These are phyloP conservation scores for Thelonectria discophora DNA, from an alignment of 2,329 filamentous ascomycete species.

Conservation along the genomic window DNA sequence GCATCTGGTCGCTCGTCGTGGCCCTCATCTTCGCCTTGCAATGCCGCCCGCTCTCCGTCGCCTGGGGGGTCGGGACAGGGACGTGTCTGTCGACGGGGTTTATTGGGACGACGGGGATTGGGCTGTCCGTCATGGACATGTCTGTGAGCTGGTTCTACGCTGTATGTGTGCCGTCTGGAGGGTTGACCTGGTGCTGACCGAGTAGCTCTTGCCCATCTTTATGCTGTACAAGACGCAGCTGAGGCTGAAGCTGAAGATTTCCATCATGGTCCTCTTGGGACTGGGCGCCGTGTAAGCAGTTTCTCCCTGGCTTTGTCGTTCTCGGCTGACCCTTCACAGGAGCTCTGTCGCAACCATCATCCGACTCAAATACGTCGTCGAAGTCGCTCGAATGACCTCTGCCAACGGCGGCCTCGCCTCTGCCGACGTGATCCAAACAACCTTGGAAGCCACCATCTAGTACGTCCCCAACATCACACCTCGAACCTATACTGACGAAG, in stretches of 20 bases:
- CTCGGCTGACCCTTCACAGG: not conserved
- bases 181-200: not conserved
- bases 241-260: slow-evolving; percentile 16
- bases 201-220: slow-evolving; percentile 12
- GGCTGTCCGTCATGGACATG: slow-evolving; percentile 21
- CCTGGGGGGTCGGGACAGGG: not conserved
- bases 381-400: slow-evolving; percentile 1
- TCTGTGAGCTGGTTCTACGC: slow-evolving; percentile 24
- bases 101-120: slow-evolving; percentile 10
- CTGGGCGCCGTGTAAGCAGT: slow-evolving; percentile 5
- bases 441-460: slow-evolving; percentile 9
- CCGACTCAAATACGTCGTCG: slow-evolving; percentile 12
- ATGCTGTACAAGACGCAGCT: slow-evolving; percentile 20
- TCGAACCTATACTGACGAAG: not conserved
- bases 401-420: slow-evolving; percentile 4
- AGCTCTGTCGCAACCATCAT: slow-evolving; percentile 19
- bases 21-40: slow-evolving; percentile 7
- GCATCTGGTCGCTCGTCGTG: not conserved
- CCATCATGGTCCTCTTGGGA: slow-evolving; percentile 17
- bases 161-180: not conserved
- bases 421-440: slow-evolving; percentile 1
- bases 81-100: not conserved
- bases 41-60: slow-evolving; percentile 9
- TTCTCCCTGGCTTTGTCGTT: not conserved
- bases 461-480: not conserved